These are phyloP conservation scores for Gryganskiella cystojenkinii DNA, from an alignment of 192 early-diverging fungal species.

Conservation along the genomic window DNA sequence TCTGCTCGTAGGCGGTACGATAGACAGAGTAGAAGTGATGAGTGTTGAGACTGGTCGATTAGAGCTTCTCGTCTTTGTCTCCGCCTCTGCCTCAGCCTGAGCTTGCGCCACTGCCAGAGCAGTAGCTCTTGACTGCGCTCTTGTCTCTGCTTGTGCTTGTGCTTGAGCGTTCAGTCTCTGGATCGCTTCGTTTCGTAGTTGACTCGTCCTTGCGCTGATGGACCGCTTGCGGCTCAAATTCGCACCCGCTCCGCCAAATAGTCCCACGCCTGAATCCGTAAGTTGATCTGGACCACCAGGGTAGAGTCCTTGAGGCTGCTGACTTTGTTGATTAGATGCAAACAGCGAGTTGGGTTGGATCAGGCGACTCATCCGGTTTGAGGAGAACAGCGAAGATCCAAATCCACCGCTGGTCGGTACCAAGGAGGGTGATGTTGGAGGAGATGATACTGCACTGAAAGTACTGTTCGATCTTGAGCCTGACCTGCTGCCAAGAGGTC, in stretches of 20 bases:
- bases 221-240: slow-evolving; percentile 2
- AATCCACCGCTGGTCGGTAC: slow-evolving; percentile 5
- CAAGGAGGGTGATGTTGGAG: slow-evolving; percentile 24
- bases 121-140: too few relatives aligned
- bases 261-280: slow-evolving; percentile 8
- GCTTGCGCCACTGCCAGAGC: too few relatives aligned
- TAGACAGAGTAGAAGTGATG: too few relatives aligned
- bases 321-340: background rate
- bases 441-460: slow-evolving; percentile 53
- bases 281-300: background rate
- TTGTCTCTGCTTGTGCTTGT: background rate
- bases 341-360: slow-evolving; percentile 27
- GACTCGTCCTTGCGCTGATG: slow-evolving; percentile 27
- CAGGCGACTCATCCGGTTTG: slow-evolving; percentile 36
- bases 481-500: background rate
- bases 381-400: slow-evolving; percentile 33
- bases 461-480: slow-evolving; percentile 59
- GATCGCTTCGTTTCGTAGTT: slow-evolving; percentile 40
- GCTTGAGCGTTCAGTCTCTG: slow-evolving; percentile 37
- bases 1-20: too few relatives aligned
- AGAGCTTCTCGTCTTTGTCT: too few relatives aligned
- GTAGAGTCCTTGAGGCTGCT: slow-evolving; percentile 9
- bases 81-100: too few relatives aligned
- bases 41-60: too few relatives aligned
- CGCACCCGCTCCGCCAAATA: slow-evolving; percentile 27